Evolutionary conservation across 192 early-diverging fungal species (phyloP).

Genomic region (Coemansia sp.): DNA sequence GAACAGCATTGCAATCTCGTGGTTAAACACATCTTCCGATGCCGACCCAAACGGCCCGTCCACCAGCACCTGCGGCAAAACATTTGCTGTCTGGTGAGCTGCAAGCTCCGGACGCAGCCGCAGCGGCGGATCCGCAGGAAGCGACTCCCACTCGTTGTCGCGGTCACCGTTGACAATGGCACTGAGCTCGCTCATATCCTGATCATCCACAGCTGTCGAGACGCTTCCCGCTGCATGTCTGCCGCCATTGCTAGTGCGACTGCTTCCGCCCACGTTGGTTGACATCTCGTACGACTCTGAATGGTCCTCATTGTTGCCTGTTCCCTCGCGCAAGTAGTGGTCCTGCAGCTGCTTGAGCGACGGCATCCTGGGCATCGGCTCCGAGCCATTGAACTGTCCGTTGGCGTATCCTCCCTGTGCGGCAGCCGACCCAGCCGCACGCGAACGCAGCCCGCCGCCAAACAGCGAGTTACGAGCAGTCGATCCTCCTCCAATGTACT

Average conservation of each 20-base stretch:
- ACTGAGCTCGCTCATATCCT: slow-evolving; percentile 33
- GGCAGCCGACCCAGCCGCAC: slow-evolving; percentile 3
- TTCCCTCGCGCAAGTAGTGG: slow-evolving; percentile 42
- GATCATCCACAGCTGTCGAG: slow-evolving; percentile 25
- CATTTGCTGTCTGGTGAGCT: slow-evolving; percentile 39
- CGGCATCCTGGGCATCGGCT: slow-evolving; percentile 27
- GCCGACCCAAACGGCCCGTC: slow-evolving; percentile 81
- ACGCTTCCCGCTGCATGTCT: slow-evolving; percentile 13
- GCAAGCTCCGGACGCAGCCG: slow-evolving; percentile 13
- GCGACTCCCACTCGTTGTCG: slow-evolving; percentile 29
- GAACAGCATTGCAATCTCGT: slow-evolving; percentile 74
- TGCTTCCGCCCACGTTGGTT: not conserved
- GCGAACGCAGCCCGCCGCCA: slow-evolving; percentile 14
- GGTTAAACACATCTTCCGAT: slow-evolving; percentile 81
- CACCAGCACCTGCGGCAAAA: slow-evolving; percentile 68
- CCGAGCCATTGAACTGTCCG: not conserved
- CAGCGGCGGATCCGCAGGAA: slow-evolving; percentile 17
- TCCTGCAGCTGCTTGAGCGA: slow-evolving; percentile 55
- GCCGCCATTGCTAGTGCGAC: not conserved
- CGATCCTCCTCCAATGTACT: slow-evolving; percentile 29
- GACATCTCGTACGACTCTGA: slow-evolving; percentile 38
- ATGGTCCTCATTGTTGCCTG: slow-evolving; percentile 5
- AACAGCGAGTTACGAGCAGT: slow-evolving; percentile 1
- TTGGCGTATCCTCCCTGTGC: not conserved
- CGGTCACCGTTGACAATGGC: slow-evolving; percentile 38